phyloP scores from a whole-genome alignment of 768 basidiomycete species.

The Lactifluus piperatus region DNA sequence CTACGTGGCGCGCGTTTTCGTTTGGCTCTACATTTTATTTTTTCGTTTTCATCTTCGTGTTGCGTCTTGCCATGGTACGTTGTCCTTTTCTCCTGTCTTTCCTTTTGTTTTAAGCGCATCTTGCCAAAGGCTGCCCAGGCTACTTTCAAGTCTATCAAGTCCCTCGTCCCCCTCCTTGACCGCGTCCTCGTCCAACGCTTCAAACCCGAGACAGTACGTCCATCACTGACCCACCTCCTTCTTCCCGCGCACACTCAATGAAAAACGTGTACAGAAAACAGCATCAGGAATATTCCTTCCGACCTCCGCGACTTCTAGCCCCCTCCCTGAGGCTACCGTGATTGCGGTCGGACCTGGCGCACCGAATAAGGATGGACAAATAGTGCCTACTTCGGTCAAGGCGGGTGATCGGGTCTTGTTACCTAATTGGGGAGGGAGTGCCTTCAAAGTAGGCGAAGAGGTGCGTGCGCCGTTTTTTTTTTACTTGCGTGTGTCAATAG shows the following conservation, averaged over 20 bases:
- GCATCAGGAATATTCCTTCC: conserved; percentile 93
- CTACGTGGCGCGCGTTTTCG: neutral
- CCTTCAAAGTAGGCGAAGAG: conserved; percentile 96
- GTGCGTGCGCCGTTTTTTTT: conserved; percentile 47
- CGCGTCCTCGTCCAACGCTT: conserved; percentile 95
- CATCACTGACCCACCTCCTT: neutral
- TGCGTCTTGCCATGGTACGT: neutral
- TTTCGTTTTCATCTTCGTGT: neutral
- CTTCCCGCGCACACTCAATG: neutral
- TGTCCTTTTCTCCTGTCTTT: neutral
- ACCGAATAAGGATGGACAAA: conserved; percentile 74
- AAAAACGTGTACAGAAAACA: conserved; percentile 66
- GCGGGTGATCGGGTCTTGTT: conserved; percentile 89
- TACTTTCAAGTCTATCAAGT: conserved; percentile 92
- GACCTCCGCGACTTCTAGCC: conserved; percentile 72
- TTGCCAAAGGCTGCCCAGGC: conserved; percentile 54
- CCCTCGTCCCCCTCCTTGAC: conserved; percentile 87
- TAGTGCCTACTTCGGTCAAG: conserved; percentile 70
- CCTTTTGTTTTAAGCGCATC: neutral
- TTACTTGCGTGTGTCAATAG: neutral
- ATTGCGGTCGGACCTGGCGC: conserved; percentile 93
- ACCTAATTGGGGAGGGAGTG: conserved; percentile 93
- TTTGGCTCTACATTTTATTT: neutral
- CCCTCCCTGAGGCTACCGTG: conserved; percentile 95
- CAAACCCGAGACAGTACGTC: conserved; percentile 86